Percentiles rank a stretch among this genome's conserved stretches.
Evolutionary conservation across 2,329 filamentous ascomycete genomes (phyloP).

Genomic region (Neospermospora avenae): DNA sequence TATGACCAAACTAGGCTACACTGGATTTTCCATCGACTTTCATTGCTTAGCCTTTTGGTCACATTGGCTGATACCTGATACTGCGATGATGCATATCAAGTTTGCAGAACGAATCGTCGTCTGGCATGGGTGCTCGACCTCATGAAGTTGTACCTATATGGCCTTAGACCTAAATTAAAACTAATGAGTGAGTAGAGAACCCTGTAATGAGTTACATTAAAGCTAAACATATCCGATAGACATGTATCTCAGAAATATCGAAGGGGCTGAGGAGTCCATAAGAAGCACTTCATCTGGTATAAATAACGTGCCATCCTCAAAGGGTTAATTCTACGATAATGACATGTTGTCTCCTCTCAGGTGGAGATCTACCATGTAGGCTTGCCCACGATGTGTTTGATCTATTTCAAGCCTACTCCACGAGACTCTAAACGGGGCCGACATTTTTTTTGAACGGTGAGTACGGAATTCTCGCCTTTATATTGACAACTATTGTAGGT

Average conservation of each 20-base stretch:
- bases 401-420: too few relatives aligned
- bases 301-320: too few relatives aligned
- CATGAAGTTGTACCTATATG: slow-evolving; percentile 15
- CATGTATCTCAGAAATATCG: slow-evolving; percentile 7
- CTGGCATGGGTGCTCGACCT: slow-evolving; percentile 15
- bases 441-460: too few relatives aligned
- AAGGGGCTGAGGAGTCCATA: background rate
- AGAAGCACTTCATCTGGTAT: background rate
- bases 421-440: too few relatives aligned
- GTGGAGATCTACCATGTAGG: too few relatives aligned
- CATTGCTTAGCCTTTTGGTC: slow-evolving; percentile 17
- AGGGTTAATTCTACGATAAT: too few relatives aligned
- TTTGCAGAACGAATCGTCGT: slow-evolving; percentile 10
- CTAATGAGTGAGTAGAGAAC: slow-evolving; percentile 8
- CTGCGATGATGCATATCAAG: slow-evolving; percentile 16
- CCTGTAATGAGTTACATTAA: background rate
- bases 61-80: slow-evolving; percentile 8
- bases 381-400: too few relatives aligned
- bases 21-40: slow-evolving; percentile 14
- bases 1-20: background rate
- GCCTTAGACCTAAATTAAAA: slow-evolving; percentile 14
- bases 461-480: too few relatives aligned
- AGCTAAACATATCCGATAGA: background rate
- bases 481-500: too few relatives aligned
- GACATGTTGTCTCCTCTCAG: too few relatives aligned